Conservation (phyloP, 257 asterid genomes). For the Leonotis leonurus region DNA sequence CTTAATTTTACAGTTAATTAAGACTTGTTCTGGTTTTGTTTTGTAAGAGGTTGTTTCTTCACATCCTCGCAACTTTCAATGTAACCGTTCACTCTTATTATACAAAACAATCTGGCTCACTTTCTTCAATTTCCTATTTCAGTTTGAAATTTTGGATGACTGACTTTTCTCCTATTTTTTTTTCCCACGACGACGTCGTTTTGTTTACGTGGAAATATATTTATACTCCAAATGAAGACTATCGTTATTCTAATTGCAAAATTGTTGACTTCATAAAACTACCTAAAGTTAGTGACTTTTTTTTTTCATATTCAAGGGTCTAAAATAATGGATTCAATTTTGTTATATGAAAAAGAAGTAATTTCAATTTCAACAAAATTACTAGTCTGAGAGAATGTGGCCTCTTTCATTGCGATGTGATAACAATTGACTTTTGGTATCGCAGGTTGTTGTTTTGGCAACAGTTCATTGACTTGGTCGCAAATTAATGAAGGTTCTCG, state of each 20-base stretch:
- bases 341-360: too few species aligned
- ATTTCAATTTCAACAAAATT: too few species aligned
- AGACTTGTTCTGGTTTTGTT: not conserved
- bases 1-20: not conserved
- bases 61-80: not conserved
- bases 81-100: not conserved
- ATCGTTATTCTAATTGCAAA: not conserved
- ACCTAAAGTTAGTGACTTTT: not conserved
- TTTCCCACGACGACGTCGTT: not conserved
- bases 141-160: not conserved
- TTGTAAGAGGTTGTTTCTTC: not conserved
- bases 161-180: not conserved
- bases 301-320: not conserved
- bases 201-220: not conserved
- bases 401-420: conserved; percentile 12
- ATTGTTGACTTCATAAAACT: not conserved
- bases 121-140: not conserved
- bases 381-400: too few species aligned
- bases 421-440: conserved; percentile 4
- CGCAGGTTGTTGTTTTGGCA: not conserved
- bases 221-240: not conserved
- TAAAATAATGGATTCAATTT: too few species aligned
- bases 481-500: too few species aligned
- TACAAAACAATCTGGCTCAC: not conserved
- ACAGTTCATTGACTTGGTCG: not conserved